Base-by-base conservation (phyloP, 495 filamentous ascomycete genomes). In the Choiromyces venosus region DNA sequence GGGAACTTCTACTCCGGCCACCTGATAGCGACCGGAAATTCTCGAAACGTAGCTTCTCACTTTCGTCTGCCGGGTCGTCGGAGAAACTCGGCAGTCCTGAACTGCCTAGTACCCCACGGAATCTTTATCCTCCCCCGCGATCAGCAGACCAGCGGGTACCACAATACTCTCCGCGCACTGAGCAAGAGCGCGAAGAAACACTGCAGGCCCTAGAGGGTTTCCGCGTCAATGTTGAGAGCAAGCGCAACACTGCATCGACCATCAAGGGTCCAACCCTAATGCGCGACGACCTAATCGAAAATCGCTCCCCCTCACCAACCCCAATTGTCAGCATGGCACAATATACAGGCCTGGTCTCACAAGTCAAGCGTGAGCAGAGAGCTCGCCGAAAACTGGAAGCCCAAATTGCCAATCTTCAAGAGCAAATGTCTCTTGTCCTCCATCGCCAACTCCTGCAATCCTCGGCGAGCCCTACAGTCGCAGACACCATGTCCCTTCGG, bases 301-400 rank as follows among this genome's bases (percentile, higher is more conserved):
- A 33, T 16, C 72, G 52, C 14, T 76, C 77, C 8, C 68, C 75
- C 10, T 71, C 74, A 36, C 78, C 78, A 69, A 29, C 74, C 21
- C 72, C 79, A 25, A 73, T 67, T 12, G 78, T 89, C 46, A 88
- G 86, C 19, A 84, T 88, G 64, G 86, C 87, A 69, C 86, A 89
- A 68, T 88, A 88, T 76, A 87, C 84, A 72, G 85, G 86, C 0
- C 81, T 89, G 14, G 83, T 88, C 37, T 84, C 83, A n/a, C 82
- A 88, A 0, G 82, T 89, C 29, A 85, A 87, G 10, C 84, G 86
- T 38, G 87, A 89, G 71, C 86, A 88, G 70, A 85, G 83, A 8
- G 87, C 87, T 1, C 86, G 87, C 61, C 81, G 85, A 39, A 85
- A 82, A 44, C 81, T 88, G 2, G 87, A 89, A 79, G 81, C 82